Evolutionary conservation across 1,139 yeast genomes (phyloP), one percentile per base, ranked within the genome.

Genomic region (Maudiozyma humilis): DNA sequence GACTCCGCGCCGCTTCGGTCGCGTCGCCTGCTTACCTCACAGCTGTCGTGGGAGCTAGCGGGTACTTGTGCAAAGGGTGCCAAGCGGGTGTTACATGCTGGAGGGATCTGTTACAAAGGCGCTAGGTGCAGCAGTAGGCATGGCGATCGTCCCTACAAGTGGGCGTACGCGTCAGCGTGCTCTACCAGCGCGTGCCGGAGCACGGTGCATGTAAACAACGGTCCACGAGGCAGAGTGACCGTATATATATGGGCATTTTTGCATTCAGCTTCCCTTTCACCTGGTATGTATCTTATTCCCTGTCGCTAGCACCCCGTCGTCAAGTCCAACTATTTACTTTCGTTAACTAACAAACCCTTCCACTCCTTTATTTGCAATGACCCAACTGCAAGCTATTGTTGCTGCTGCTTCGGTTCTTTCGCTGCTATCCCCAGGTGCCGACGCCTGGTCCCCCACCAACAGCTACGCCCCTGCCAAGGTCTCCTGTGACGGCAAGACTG

Each of bases 401-500:
- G 25, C 41, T 19, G 23, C 42, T n/a, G 40, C 27, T 18, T 29
- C 40, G 17, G 23, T 39, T 13, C 19, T 34, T 5, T 17, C 40
- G 12, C n/a, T 30, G 17, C n/a, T 23, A 5, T 10, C 38, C 10
- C 33, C 27, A 19, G 27, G 27, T 23, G 44, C 36, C 2, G 30
- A 32, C 10, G 54, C 50, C 8, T 51, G 52, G 52, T 75, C 82
- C 2, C 84, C 85, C 1, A 69, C 79, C 0, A 56, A 52, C 40
- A 70, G 77, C 1, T 83, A 82, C 56, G 83, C 86, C 0, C 91
- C 93, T 2, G 79, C 76, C 0, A 56, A 58, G 13, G 78, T 77
- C 5, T 57, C 70, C 3, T 82, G 91, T 59, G 41, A 70, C 86
- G 43, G 48, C 16, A 47, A 52, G 25, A 44, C 48, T 2, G 50